These are phyloP conservation scores for Tranzscheliella williamsii DNA, from an alignment of 1,284 basidiomycete species.

Conservation along the genomic window DNA sequence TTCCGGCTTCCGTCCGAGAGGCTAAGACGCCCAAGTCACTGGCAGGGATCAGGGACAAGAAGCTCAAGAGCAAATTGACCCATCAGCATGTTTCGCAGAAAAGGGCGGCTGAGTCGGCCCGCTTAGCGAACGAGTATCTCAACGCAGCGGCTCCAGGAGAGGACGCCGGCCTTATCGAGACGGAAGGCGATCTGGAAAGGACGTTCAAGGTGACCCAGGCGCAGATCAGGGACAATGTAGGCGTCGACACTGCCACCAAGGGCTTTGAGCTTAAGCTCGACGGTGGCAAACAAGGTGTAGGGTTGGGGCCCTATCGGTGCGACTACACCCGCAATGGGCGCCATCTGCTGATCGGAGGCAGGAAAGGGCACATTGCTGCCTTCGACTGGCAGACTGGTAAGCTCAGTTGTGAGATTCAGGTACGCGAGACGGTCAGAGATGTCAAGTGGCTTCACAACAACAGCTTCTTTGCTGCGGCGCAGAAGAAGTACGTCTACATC, in stretches of 20 bases:
- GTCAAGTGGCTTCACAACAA: conserved; percentile 94
- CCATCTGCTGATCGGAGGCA: conserved; percentile 68
- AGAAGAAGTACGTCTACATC: conserved; percentile 94
- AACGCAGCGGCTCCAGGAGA: conserved; percentile 50
- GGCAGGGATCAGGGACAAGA: conserved; percentile 53
- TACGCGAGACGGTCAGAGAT: conserved; percentile 85
- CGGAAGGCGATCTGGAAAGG: conserved; percentile 77
- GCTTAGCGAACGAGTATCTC: conserved; percentile 56
- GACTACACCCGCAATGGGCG: conserved; percentile 89
- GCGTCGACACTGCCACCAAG: conserved; percentile 74
- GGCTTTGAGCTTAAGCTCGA: conserved; percentile 80
- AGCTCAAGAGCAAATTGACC: conserved; percentile 54
- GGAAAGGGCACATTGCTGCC: conserved; percentile 84
- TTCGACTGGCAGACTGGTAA: conserved; percentile 92
- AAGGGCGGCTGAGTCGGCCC: conserved; percentile 51
- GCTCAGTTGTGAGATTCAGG: conserved; percentile 83
- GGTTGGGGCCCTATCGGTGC: conserved; percentile 73
- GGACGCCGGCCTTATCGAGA: conserved; percentile 73
- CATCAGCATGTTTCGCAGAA: conserved; percentile 46
- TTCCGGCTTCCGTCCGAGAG: conserved; percentile 34
- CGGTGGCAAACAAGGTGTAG: conserved; percentile 62
- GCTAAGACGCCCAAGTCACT: conserved; percentile 51
- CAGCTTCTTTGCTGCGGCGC: conserved; percentile 89
- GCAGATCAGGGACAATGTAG: conserved; percentile 74
- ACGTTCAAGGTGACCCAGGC: conserved; percentile 86